Base-by-base conservation (phyloP, 2,329 filamentous ascomycete genomes). In the Fusarium nelsonii region DNA sequence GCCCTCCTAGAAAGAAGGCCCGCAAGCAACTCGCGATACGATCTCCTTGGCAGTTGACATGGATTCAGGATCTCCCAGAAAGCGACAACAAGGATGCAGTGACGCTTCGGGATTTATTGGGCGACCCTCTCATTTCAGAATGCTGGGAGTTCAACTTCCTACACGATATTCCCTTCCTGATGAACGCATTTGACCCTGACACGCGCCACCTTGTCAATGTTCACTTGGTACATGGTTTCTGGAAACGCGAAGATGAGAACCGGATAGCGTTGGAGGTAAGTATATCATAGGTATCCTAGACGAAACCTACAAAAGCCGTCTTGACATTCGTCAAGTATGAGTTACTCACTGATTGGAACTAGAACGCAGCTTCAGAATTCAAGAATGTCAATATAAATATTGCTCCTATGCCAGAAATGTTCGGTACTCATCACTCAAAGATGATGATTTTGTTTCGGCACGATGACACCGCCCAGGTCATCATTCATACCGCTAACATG, bases 401-500 rank as follows among this genome's bases (percentile, higher is more conserved):
- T 16, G 93, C 93, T 0, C 93, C 89, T 63, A 91, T 97, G 86
- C 91, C 93, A 0, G 92, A 95, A 75, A 88, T 90, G 68, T 97
- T 94, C 75, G 94, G 94, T 4, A 97, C 93, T 0, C 94, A 97
- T 78, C 93, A 90, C 71, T 84, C 91, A 14, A 96, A 97, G 79
- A 96, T 97, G 92, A 87, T 97, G 78, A 82, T 97, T n/a, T 79
- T 97, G 6, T 83, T 97, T 65, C 87, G 92, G 7, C 89, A 92
- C 76, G 93, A 97, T 75, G 88, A 91, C 65, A 87, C 85, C 0
- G 92, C 91, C 1, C 91, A 97, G 78, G 82, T 97, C 8, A 80
- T 97, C 58, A 94, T 97, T 32, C 92, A 97, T 72, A 97, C 94
- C 0, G 93, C 94, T 18, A 97, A 97, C 72, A 93, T 97, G 91